A percentile compares a stretch with the other conserved stretches of the same genome.
phyloP scores from a whole-genome alignment of 768 basidiomycete genomes.

The Thelephora ganbajun region DNA sequence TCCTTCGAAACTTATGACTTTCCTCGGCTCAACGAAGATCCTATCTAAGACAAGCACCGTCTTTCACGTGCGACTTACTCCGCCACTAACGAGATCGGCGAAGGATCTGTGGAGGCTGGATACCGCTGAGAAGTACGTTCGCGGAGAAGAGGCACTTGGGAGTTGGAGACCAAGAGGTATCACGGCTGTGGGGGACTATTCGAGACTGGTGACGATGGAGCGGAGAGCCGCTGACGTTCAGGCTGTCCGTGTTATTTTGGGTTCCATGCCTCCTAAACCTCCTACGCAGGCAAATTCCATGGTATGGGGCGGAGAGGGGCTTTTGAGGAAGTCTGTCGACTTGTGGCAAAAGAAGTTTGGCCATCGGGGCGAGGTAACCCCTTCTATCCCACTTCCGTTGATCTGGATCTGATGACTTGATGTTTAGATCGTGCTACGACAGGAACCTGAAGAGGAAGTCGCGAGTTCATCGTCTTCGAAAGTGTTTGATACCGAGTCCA shows the following conservation, averaged over 20 bases:
- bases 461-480: constrained; percentile 17
- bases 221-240: constrained; percentile 79
- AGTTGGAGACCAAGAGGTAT: constrained; percentile 84
- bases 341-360: constrained; percentile 84
- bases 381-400: background rate
- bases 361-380: constrained; percentile 54
- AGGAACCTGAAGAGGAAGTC: constrained; percentile 52
- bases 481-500: constrained; percentile 22
- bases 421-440: constrained; percentile 61
- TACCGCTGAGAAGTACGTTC: constrained; percentile 89
- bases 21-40: constrained; percentile 68
- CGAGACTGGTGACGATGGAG: constrained; percentile 57
- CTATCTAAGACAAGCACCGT: constrained; percentile 71
- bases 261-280: constrained; percentile 29
- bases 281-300: constrained; percentile 36
- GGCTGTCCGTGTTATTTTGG: constrained; percentile 68
- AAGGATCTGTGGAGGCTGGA: constrained; percentile 91
- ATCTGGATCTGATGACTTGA: constrained; percentile 5
- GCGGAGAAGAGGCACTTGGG: constrained; percentile 76
- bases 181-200: constrained; percentile 79
- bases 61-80: constrained; percentile 69
- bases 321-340: constrained; percentile 51
- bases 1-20: constrained; percentile 61
- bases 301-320: constrained; percentile 52
- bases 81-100: constrained; percentile 74